phyloP scores from a whole-genome alignment of 2,329 filamentous ascomycete species.

The Nemania sp. region DNA sequence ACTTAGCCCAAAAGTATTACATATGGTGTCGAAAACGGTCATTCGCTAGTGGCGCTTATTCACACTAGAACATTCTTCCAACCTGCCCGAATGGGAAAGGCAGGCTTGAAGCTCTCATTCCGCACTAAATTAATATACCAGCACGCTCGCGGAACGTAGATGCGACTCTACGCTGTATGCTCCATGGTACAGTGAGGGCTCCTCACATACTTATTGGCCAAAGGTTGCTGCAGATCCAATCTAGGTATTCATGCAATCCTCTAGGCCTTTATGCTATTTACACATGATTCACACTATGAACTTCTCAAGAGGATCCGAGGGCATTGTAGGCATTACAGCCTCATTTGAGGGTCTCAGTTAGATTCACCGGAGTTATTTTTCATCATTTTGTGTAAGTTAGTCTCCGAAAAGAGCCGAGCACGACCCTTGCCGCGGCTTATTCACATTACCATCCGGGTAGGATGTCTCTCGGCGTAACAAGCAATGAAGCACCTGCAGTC shows the following conservation, averaged over 20 bases:
- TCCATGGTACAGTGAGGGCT: background rate
- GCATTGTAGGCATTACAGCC: slow-evolving; percentile 16
- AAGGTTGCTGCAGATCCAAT: slow-evolving; percentile 2
- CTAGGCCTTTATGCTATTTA: slow-evolving; percentile 1
- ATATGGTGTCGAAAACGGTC: slow-evolving; percentile 1
- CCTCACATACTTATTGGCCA: slow-evolving; percentile 16
- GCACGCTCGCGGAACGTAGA: slow-evolving; percentile 6
- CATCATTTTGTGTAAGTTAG: background rate
- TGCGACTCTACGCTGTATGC: slow-evolving; percentile 7
- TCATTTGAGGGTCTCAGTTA: slow-evolving; percentile 17
- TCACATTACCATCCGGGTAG: slow-evolving; percentile 3
- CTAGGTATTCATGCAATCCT: slow-evolving; percentile 1
- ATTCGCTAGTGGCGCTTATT: slow-evolving; percentile 10
- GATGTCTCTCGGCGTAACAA: slow-evolving; percentile 1
- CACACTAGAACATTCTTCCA: slow-evolving; percentile 14
- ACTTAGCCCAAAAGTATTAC: slow-evolving; percentile 16
- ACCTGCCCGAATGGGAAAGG: slow-evolving; percentile 26
- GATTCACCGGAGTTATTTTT: slow-evolving; percentile 6
- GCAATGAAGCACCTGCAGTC: slow-evolving; percentile 16
- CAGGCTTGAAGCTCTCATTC: slow-evolving; percentile 13
- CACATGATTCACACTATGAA: too few relatives aligned
- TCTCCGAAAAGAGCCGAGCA: slow-evolving; percentile 22
- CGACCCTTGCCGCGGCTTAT: slow-evolving; percentile 15
- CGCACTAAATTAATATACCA: slow-evolving; percentile 11
- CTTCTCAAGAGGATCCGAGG: too few relatives aligned